phyloP scores from a whole-genome alignment of 164 flowering plant species.

The Amborella trichopoda region DNA sequence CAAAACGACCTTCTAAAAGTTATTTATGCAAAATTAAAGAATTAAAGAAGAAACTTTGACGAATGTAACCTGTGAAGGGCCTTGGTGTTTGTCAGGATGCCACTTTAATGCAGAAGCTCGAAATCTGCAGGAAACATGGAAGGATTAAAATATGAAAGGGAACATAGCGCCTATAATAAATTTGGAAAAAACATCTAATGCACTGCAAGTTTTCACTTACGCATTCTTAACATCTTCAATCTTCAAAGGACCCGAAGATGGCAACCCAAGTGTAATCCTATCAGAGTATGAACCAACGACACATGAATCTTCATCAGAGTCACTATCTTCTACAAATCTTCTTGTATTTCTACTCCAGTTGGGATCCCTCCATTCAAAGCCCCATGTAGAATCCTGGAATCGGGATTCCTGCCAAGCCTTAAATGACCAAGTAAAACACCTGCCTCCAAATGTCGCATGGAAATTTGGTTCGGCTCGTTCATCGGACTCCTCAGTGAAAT shows the following conservation, averaged over 20 bases:
- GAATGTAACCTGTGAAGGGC: constrained; percentile 63
- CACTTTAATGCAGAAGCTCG: constrained; percentile 75
- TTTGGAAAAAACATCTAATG: too few relatives aligned
- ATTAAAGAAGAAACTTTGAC: too few relatives aligned
- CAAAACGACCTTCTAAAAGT: too few relatives aligned
- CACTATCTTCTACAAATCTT: constrained; percentile 26
- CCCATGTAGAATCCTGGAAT: constrained; percentile 22
- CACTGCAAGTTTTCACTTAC: constrained; percentile 40
- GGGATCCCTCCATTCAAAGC: constrained; percentile 53
- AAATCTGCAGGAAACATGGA: constrained; percentile 62
- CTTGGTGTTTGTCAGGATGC: constrained; percentile 97
- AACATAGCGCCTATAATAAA: too few relatives aligned
- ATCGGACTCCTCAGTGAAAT: constrained; percentile 27
- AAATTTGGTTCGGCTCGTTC: constrained; percentile 33
- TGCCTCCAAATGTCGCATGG: constrained; percentile 41
- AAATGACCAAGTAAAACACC: constrained; percentile 48
- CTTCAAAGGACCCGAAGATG: constrained; percentile 63
- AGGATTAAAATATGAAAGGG: too few relatives aligned
- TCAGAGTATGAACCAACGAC: constrained; percentile 48
- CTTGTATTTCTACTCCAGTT: constrained; percentile 19
- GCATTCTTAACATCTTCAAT: constrained; percentile 84
- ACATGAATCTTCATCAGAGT: constrained; percentile 20
- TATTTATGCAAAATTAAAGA: too few relatives aligned
- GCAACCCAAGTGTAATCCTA: constrained; percentile 67
- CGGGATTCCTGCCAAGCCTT: constrained; percentile 14